Conservation (phyloP, 495 filamentous ascomycete species). For the Penicillium robsamsonii region DNA sequence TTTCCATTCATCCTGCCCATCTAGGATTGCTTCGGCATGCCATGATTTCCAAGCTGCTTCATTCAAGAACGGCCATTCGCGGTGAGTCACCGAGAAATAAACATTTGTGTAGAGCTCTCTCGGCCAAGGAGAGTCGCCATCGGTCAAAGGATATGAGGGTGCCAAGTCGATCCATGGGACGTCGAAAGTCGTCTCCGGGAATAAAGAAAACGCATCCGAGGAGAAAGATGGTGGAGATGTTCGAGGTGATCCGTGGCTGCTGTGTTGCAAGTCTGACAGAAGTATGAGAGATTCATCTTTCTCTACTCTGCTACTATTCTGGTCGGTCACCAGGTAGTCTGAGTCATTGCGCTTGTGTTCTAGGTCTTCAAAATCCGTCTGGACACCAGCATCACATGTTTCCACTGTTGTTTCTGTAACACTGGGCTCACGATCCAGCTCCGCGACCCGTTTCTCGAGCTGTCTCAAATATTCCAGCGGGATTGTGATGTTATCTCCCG, state of each 20-base stretch:
- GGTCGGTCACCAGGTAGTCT: not conserved
- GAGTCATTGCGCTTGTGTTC: not conserved
- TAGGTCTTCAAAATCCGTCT: conserved; percentile 22
- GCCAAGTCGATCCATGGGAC: conserved; percentile 18
- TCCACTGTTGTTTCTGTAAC: not conserved
- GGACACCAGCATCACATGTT: conserved; percentile 29
- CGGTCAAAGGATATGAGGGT: conserved; percentile 15
- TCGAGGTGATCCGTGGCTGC: not conserved
- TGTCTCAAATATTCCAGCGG: conserved; percentile 33
- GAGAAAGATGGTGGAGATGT: conserved; percentile 11
- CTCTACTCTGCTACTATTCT: not conserved
- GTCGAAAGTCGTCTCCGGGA: conserved; percentile 15
- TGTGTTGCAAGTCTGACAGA: conserved; percentile 5
- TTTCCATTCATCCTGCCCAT: conserved; percentile 28
- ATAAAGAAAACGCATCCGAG: conserved; percentile 10
- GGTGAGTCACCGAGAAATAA: conserved; percentile 33
- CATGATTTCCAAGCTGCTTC: conserved; percentile 27
- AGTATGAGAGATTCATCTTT: conserved; percentile 13
- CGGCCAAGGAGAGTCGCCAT: conserved; percentile 20
- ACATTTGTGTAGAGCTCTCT: conserved; percentile 34
- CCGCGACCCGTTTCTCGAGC: conserved; percentile 28
- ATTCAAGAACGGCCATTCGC: conserved; percentile 36
- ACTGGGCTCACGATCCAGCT: conserved; percentile 17
- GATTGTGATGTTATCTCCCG: conserved; percentile 33
- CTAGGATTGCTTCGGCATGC: conserved; percentile 19